Evolutionary conservation across 2,329 filamentous ascomycete genomes (phyloP).

Genomic region (Leptoxyphium fumago): DNA sequence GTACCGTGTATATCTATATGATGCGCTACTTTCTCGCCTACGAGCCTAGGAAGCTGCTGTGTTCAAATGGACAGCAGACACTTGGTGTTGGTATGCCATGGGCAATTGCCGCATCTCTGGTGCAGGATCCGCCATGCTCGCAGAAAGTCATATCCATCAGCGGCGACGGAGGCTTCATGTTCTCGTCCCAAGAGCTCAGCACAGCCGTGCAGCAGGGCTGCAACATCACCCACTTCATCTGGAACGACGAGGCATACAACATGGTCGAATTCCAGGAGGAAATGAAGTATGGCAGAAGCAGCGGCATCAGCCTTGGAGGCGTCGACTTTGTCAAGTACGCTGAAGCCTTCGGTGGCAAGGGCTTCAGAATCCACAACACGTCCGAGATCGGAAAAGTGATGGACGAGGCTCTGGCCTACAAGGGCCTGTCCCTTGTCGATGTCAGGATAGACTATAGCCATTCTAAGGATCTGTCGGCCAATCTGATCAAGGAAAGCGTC

Average conservation of each 20-base stretch:
- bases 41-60: slow-evolving; percentile 29
- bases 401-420: slow-evolving; percentile 27
- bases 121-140: slow-evolving; percentile 28
- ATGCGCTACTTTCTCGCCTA: slow-evolving; percentile 32
- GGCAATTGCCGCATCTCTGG: slow-evolving; percentile 33
- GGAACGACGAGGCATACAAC: slow-evolving; percentile 36
- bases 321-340: slow-evolving; percentile 35
- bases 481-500: slow-evolving; percentile 24
- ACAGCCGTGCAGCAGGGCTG: slow-evolving; percentile 34
- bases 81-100: slow-evolving; percentile 34
- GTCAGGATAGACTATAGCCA: slow-evolving; percentile 32
- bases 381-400: slow-evolving; percentile 30
- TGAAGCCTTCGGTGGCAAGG: slow-evolving; percentile 33
- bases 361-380: slow-evolving; percentile 26
- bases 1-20: slow-evolving; percentile 36
- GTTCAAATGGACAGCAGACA: slow-evolving; percentile 36
- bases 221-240: slow-evolving; percentile 37
- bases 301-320: slow-evolving; percentile 31
- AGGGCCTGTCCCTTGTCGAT: slow-evolving; percentile 33
- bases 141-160: slow-evolving; percentile 31
- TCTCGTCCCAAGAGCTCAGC: slow-evolving; percentile 31
- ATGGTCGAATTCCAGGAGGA: slow-evolving; percentile 40
- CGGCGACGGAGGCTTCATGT: slow-evolving; percentile 37
- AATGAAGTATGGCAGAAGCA: slow-evolving; percentile 33
- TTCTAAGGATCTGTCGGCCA: slow-evolving; percentile 26